These are phyloP conservation scores for Lactarius sanguifluus DNA, from an alignment of 768 basidiomycete genomes.

Conservation along the genomic window DNA sequence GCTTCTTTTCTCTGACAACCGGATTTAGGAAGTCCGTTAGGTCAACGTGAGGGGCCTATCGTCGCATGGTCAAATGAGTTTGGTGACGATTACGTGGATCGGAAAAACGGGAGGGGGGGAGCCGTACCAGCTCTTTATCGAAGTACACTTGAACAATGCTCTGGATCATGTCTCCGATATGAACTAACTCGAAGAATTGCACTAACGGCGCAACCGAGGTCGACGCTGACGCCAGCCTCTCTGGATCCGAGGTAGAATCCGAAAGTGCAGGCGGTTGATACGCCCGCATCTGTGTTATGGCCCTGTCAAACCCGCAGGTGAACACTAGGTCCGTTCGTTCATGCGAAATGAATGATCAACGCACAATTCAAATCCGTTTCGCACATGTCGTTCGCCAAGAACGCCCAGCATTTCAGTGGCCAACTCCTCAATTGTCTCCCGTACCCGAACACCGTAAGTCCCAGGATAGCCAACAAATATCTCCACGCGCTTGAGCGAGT, in stretches of 20 bases:
- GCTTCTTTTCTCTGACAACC: constrained; percentile 95
- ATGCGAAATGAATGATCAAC: background rate
- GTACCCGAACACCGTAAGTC: constrained; percentile 79
- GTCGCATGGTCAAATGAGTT: background rate
- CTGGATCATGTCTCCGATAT: constrained; percentile 96
- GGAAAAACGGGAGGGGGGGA: background rate
- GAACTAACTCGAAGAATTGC: constrained; percentile 97
- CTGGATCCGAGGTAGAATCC: constrained; percentile 55
- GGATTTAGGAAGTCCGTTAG: constrained; percentile 90
- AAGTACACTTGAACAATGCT: constrained; percentile 98
- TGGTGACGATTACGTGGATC: constrained; percentile 3
- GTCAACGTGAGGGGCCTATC: constrained; percentile 83
- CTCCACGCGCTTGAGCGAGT: constrained; percentile 88
- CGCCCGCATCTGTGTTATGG: constrained; percentile 83
- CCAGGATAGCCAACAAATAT: constrained; percentile 88
- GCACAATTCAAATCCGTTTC: constrained; percentile 67
- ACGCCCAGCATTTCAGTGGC: constrained; percentile 83
- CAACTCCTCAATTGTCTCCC: constrained; percentile 91
- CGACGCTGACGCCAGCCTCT: constrained; percentile 39
- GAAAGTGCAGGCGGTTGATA: constrained; percentile 81
- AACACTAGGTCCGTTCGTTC: background rate
- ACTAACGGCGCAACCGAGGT: constrained; percentile 78
- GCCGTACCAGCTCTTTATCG: constrained; percentile 85
- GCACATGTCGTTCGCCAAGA: constrained; percentile 75
- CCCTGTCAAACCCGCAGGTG: constrained; percentile 47